A percentile compares a stretch with the other conserved stretches of the same genome.
Conservation (phyloP, 805 yeast genomes). For the Metschnikowia amazonensis region DNA sequence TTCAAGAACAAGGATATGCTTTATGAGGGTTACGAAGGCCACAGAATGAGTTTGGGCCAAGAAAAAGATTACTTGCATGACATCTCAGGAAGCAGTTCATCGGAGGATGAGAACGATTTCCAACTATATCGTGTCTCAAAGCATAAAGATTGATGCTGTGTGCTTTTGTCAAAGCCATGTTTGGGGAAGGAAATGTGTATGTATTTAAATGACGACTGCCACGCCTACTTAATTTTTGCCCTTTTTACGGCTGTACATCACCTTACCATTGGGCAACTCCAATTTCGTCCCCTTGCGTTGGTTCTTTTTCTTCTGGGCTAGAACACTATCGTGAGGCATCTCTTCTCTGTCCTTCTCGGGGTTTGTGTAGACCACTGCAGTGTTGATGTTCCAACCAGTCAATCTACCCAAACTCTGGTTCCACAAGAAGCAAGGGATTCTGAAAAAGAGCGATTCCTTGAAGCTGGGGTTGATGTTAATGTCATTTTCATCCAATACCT, state of each 20-base stretch:
- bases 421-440: constrained; percentile 42
- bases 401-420: constrained; percentile 41
- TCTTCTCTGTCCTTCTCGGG: constrained; percentile 13
- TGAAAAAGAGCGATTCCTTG: constrained; percentile 45
- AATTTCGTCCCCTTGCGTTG: constrained; percentile 38
- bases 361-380: constrained; percentile 17
- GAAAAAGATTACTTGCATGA: constrained; percentile 36
- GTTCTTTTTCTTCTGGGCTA: constrained; percentile 1
- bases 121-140: constrained; percentile 42
- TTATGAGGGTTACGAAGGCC: constrained; percentile 27
- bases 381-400: constrained; percentile 17
- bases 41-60: constrained; percentile 15
- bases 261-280: constrained; percentile 61
- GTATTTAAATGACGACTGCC: constrained; percentile 2
- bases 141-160: constrained; percentile 23
- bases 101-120: constrained; percentile 34
- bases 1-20: constrained; percentile 18
- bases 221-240: constrained; percentile 6
- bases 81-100: constrained; percentile 44
- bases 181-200: neutral
- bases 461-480: constrained; percentile 45
- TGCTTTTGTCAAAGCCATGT: neutral
- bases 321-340: constrained; percentile 6
- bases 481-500: constrained; percentile 45
- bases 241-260: constrained; percentile 32